Conservation (phyloP, 345 rosid genomes). For the Eucalyptus curtisii region DNA sequence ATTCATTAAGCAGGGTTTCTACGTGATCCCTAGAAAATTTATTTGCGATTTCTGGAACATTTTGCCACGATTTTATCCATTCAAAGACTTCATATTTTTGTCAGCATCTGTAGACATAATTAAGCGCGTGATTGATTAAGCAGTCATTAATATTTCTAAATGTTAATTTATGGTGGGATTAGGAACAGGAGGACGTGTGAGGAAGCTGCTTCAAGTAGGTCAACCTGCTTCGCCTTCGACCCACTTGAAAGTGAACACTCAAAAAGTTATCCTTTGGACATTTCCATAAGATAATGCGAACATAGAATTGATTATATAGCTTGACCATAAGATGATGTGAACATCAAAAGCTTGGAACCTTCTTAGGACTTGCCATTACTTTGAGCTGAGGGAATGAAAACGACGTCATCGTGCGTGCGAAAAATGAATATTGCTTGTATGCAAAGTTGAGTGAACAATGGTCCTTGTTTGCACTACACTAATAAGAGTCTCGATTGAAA, state of each 20-base stretch:
- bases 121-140: background rate
- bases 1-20: fast-evolving
- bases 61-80: background rate
- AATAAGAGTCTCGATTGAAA: background rate
- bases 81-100: background rate
- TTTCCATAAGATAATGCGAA: background rate
- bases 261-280: background rate
- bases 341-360: background rate
- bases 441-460: background rate
- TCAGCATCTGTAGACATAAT: background rate
- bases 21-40: fast-evolving
- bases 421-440: background rate
- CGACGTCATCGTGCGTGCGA: fast-evolving
- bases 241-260: background rate
- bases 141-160: background rate
- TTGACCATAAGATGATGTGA: background rate
- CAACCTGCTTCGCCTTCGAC: background rate
- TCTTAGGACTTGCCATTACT: background rate
- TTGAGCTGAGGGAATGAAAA: background rate
- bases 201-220: background rate
- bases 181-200: background rate
- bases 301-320: background rate
- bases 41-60: background rate
- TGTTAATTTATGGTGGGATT: background rate
- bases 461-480: background rate